Evolutionary conservation across 2,329 filamentous ascomycete genomes (phyloP), one percentile per base, ranked within the genome.

Genomic region (Pestalotiopsis sp.): DNA sequence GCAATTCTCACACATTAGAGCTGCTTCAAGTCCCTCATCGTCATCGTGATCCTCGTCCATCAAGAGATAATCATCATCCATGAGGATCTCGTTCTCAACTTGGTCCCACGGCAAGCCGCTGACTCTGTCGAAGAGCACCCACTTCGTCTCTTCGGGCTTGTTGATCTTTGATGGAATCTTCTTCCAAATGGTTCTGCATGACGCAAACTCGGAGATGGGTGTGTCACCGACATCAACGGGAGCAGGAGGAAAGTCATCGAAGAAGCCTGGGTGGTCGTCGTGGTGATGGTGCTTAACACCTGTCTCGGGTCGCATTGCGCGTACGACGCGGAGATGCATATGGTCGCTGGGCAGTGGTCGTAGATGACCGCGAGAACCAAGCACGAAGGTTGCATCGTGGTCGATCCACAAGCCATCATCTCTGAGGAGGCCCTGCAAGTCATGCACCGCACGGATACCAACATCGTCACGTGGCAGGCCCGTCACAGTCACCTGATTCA

Each of bases 401-500:
- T 84, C 83, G 20, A 88, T 77, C 45, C 85, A 82, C 11, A 88
- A 79, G 2, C 86, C 86, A 68, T 87, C 85, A 59, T 88, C 84
- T 70, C 83, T 86, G 67, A 88, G 75, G 75, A 88, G 82, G 3
- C 85, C 84, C n/a, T 81, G 81, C 52, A 88, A 76, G 71, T 88
- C 85, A 3, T 79, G 78, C 7, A 80, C 80, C 13, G 83, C 82
- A 69, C 85, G 85, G 69, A 81, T 76, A 2, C 86, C 86, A 7
- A 81, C 78, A 20, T 86, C 83, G 67, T 87, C 85, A 56, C 78
- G 80, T 0, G 86, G 85, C 68, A 88, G 78, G 7, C 86, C 86
- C 0, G 86, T 88, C 25, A 88, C 74, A 61, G 85, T 80, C 56
- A 88, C 78, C 73, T 88, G 86, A 68, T 88, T 84, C 6, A 89